Evolutionary conservation across 305 asterid species (phyloP).

Genomic region (Stenogyne calaminthoides): DNA sequence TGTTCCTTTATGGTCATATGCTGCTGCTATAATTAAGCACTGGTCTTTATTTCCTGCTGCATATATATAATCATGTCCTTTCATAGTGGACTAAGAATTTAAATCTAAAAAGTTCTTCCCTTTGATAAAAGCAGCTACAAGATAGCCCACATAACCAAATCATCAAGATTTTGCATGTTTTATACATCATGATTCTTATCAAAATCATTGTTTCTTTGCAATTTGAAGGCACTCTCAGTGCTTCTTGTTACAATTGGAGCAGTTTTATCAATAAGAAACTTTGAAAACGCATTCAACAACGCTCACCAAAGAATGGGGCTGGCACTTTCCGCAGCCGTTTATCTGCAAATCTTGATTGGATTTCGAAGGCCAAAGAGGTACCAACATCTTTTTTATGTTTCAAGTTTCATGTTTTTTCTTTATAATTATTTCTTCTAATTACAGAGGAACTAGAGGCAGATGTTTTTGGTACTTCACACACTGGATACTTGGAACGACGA

Average conservation of each 20-base stretch:
- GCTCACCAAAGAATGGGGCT: constrained; percentile 77
- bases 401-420: constrained; percentile 38
- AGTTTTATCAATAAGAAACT: constrained; percentile 58
- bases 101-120: constrained; percentile 19
- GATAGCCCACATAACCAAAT: constrained; percentile 2
- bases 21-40: constrained; percentile 29
- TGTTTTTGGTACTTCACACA: constrained; percentile 61
- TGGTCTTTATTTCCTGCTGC: constrained; percentile 32
- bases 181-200: neutral
- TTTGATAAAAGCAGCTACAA: neutral
- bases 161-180: neutral
- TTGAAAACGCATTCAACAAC: constrained; percentile 69
- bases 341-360: constrained; percentile 55
- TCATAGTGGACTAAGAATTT: constrained; percentile 37
- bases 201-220: neutral
- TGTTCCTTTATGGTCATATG: constrained; percentile 29
- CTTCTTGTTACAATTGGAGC: constrained; percentile 66
- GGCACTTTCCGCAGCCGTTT: constrained; percentile 66
- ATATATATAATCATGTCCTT: constrained; percentile 36
- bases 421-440: constrained; percentile 15
- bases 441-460: constrained; percentile 59
- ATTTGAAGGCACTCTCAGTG: constrained; percentile 54
- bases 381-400: no score
- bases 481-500: constrained; percentile 70
- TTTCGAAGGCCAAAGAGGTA: constrained; percentile 71